Percentiles rank a stretch among this genome's conserved stretches.
phyloP scores from a whole-genome alignment of 805 yeast species.

The Metschnikowia kofuensis region DNA sequence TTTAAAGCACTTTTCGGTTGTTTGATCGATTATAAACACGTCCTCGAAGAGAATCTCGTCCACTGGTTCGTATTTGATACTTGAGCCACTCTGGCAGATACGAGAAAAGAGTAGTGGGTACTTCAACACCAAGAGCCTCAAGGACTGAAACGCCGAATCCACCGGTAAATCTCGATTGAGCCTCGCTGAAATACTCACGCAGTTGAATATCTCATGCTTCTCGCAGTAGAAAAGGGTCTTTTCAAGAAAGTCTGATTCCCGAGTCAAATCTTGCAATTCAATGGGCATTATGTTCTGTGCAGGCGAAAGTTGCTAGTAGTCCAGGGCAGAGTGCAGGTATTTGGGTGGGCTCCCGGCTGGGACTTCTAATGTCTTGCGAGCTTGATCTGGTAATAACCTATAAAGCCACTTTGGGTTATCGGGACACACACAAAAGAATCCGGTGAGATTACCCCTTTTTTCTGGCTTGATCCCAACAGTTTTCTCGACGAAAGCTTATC shows the following conservation, averaged over 20 bases:
- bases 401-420: too few relatives aligned
- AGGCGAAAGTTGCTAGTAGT: not conserved
- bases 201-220: conserved; percentile 5
- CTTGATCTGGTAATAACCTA: too few relatives aligned
- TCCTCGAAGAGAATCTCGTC: conserved; percentile 6
- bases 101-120: conserved; percentile 9
- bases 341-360: too few relatives aligned
- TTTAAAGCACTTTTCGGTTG: not conserved
- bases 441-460: too few relatives aligned
- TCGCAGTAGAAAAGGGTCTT: conserved; percentile 8
- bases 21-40: conserved; percentile 3
- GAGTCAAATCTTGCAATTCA: conserved; percentile 5
- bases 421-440: too few relatives aligned
- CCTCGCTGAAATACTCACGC: conserved; percentile 8
- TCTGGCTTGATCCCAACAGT: too few relatives aligned
- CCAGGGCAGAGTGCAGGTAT: too few relatives aligned
- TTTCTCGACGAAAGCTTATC: too few relatives aligned
- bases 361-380: too few relatives aligned
- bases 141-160: conserved; percentile 4
- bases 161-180: conserved; percentile 1
- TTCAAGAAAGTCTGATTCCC: conserved; percentile 7
- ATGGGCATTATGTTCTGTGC: conserved; percentile 1
- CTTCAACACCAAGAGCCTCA: conserved; percentile 9
- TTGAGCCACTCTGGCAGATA: conserved; percentile 6
- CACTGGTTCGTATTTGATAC: conserved; percentile 7